These are phyloP conservation scores for Diaporthe destruens DNA, from an alignment of 2,329 filamentous ascomycete genomes.

Conservation along the genomic window DNA sequence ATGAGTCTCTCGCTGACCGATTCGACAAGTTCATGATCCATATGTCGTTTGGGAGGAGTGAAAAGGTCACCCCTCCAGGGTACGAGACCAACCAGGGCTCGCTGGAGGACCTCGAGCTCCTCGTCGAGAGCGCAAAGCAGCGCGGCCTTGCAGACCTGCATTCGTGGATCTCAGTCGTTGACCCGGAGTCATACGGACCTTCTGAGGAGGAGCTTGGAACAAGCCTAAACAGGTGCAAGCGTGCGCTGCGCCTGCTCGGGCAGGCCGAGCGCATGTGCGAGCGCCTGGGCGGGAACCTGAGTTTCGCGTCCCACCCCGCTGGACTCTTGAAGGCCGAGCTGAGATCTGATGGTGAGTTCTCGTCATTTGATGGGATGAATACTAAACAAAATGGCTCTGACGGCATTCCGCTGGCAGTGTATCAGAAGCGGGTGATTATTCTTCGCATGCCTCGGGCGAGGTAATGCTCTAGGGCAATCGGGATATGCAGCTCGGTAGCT, in stretches of 20 bases:
- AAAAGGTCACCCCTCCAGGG: background rate
- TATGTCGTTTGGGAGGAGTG: background rate
- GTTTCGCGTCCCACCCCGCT: background rate
- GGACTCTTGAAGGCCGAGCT: background rate
- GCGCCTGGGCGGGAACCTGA: background rate
- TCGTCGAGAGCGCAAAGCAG: background rate
- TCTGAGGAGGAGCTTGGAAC: background rate
- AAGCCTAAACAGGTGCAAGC: background rate
- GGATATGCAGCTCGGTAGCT: too few species aligned
- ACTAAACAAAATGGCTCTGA: background rate
- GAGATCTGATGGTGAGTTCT: background rate
- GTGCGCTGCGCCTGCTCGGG: background rate
- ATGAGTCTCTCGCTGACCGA: background rate
- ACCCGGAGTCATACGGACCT: background rate
- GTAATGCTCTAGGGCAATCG: too few species aligned
- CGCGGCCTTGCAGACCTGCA: background rate
- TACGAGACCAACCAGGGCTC: background rate
- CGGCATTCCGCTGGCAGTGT: background rate
- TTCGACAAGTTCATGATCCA: slow-evolving; percentile 7
- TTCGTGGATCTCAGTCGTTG: background rate
- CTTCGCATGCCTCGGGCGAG: background rate
- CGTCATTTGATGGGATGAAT: background rate
- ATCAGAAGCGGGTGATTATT: background rate
- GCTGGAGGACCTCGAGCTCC: background rate
- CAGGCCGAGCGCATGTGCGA: too few species aligned